Evolutionary conservation across 140 eudicot genomes (phyloP).

Genomic region (Oenanthe javanica): DNA sequence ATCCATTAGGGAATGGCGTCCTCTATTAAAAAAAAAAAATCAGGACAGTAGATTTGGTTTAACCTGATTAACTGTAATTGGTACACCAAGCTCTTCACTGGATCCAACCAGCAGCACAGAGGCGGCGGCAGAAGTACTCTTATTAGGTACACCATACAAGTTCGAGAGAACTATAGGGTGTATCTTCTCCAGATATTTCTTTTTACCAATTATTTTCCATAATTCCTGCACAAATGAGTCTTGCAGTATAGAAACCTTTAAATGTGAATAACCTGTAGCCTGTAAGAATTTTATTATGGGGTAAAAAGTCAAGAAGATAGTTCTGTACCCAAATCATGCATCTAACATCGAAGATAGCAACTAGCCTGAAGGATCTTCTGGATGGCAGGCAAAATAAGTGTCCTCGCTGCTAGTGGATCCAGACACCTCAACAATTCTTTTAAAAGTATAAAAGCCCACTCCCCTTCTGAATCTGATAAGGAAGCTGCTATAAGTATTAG

Average conservation of each 20-base stretch:
- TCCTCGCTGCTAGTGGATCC: slow-evolving; percentile 54
- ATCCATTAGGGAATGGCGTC: background rate
- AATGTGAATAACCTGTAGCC: slow-evolving; percentile 71
- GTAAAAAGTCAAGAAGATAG: slow-evolving; percentile 17
- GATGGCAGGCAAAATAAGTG: slow-evolving; percentile 66
- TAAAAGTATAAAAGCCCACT: slow-evolving; percentile 59
- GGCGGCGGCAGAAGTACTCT: slow-evolving; percentile 82
- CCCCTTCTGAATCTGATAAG: slow-evolving; percentile 76
- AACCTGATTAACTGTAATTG: slow-evolving; percentile 98
- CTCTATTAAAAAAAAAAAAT: slow-evolving; percentile 7
- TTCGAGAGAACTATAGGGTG: slow-evolving; percentile 80
- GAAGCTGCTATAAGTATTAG: slow-evolving; percentile 53
- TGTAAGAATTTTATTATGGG: slow-evolving; percentile 22
- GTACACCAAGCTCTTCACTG: slow-evolving; percentile 93
- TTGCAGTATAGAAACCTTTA: slow-evolving; percentile 98
- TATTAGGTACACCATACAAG: slow-evolving; percentile 60
- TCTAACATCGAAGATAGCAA: slow-evolving; percentile 21
- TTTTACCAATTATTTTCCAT: slow-evolving; percentile 84
- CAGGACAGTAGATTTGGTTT: slow-evolving; percentile 13
- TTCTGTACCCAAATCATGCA: slow-evolving; percentile 9
- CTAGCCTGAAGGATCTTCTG: slow-evolving; percentile 88
- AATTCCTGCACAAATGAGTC: slow-evolving; percentile 90
- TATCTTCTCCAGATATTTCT: slow-evolving; percentile 56
- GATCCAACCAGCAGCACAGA: slow-evolving; percentile 92
- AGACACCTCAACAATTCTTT: slow-evolving; percentile 67